A percentile compares a stretch with the other conserved stretches of the same genome.
Evolutionary conservation across 805 yeast species (phyloP).

Genomic region (Schizosaccharomyces cryophilus): DNA sequence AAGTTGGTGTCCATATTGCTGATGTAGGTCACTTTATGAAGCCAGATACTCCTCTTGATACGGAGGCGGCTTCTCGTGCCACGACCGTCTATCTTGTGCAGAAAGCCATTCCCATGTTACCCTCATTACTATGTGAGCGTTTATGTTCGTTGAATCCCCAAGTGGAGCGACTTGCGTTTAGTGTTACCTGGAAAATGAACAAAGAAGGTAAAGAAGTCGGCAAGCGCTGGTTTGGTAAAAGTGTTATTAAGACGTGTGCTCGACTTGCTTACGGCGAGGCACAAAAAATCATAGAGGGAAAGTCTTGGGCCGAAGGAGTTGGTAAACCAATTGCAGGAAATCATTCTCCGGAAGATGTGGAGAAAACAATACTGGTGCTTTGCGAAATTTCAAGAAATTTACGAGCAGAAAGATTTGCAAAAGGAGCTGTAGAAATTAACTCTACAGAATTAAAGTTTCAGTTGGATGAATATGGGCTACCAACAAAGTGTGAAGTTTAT

Average conservation of each 20-base stretch:
- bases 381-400: constrained; percentile 33
- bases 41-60: constrained; percentile 55
- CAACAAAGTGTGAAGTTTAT: constrained; percentile 47
- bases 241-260: constrained; percentile 39
- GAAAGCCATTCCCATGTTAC: constrained; percentile 39
- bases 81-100: constrained; percentile 76
- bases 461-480: constrained; percentile 63
- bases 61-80: constrained; percentile 74
- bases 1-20: constrained; percentile 63
- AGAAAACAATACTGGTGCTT: background rate
- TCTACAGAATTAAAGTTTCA: constrained; percentile 47
- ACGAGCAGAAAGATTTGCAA: constrained; percentile 39
- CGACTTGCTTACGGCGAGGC: constrained; percentile 25
- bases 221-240: constrained; percentile 53
- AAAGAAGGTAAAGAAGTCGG: constrained; percentile 44
- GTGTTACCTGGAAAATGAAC: constrained; percentile 62
- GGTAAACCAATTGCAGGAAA: background rate
- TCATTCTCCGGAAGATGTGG: background rate
- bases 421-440: constrained; percentile 20
- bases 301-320: background rate
- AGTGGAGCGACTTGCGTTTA: constrained; percentile 38
- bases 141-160: constrained; percentile 34
- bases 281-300: background rate
- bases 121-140: constrained; percentile 33
- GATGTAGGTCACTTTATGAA: constrained; percentile 54